Evolutionary conservation across 2,329 filamentous ascomycete genomes (phyloP), one percentile per base, ranked within the genome.

Genomic region (Magnaporthiopsis incrustans): DNA sequence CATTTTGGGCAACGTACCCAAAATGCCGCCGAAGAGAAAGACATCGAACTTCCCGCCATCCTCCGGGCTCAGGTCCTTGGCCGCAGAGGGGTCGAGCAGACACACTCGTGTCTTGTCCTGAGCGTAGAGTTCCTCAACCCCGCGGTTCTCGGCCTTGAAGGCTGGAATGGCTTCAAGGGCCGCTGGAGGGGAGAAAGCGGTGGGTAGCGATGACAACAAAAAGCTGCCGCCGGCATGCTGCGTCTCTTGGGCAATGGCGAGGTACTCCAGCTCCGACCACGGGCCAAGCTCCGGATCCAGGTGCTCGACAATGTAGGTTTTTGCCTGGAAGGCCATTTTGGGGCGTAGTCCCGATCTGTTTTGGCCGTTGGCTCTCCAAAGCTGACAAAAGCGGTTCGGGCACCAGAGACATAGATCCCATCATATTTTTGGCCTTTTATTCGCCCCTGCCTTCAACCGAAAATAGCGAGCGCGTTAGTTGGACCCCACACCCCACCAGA

Each of bases 181-280:
- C 27, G 79, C 78, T 2, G 87, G 86, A 57, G 96, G 81, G 66
- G 86, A 81, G 76, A 97, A 84, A 7, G 80, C 82, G 12, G 82
- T 71, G 10, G 92, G 89, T 5, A 30, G 27, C 35, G 91, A 96
- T 38, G 92, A 96, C 65, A 97, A 85, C 69, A 91, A 85, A 75
- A 98, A 97, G 62, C 81, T 81, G 64, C 87, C 85, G 44, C 85
- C 84, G 4, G 85, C 78, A 30, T 82, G 82, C 67, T 86, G 79
- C 63, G 90, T 92, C 80, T 99, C 95, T 66, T 84, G 81, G 62
- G 92, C 92, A 74, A 99, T 97, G 72, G 89, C 85, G 64, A 86
- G 80, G 79, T 99, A 99, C 79, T 99, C 95, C 63, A 98, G 85
- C 68, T 91, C 87, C 30, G 95, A 98, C 95, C 95, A 99, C 57